These are phyloP conservation scores for Trematosphaeria pertusa DNA, from an alignment of 2,329 filamentous ascomycete species.

Conservation along the genomic window DNA sequence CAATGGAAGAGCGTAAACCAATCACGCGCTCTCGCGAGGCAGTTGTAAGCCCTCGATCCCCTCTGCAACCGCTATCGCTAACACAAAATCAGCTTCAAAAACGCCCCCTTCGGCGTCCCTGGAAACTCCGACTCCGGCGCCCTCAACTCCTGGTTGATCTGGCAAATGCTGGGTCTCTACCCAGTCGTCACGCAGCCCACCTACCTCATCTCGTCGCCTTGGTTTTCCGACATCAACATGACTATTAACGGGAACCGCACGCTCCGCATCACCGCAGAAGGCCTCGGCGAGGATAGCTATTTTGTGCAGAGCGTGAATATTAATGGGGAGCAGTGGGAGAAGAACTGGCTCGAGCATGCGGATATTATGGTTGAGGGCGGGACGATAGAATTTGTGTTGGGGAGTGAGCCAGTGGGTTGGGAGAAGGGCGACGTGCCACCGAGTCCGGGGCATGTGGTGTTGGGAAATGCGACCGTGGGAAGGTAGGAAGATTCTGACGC, in stretches of 20 bases:
- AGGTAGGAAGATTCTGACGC: no score
- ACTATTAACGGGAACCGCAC: slow-evolving; percentile 58
- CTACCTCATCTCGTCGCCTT: slow-evolving; percentile 63
- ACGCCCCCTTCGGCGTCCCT: slow-evolving; percentile 44
- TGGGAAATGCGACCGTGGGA: background rate
- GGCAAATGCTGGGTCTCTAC: slow-evolving; percentile 55
- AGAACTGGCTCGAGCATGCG: slow-evolving; percentile 70
- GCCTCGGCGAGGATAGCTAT: slow-evolving; percentile 60
- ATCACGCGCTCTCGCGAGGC: slow-evolving; percentile 34
- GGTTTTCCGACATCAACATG: slow-evolving; percentile 61
- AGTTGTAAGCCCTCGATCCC: slow-evolving; percentile 31
- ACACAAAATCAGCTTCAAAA: slow-evolving; percentile 20
- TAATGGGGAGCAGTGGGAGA: slow-evolving; percentile 67
- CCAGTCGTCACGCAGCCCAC: slow-evolving; percentile 69
- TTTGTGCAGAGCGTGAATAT: slow-evolving; percentile 68
- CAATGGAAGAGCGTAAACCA: slow-evolving; percentile 48
- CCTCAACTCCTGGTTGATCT: slow-evolving; percentile 57
- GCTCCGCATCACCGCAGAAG: slow-evolving; percentile 61
- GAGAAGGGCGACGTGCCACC: slow-evolving; percentile 60
- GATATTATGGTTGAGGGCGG: slow-evolving; percentile 62
- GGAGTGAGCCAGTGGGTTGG: slow-evolving; percentile 51
- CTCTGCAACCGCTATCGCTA: slow-evolving; percentile 13
- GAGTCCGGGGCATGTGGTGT: slow-evolving; percentile 52
- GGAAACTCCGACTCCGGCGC: slow-evolving; percentile 54
- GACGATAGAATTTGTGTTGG: slow-evolving; percentile 58